These are phyloP conservation scores for Brettanomyces anomalus DNA, from an alignment of 805 yeast genomes.

Conservation along the genomic window DNA sequence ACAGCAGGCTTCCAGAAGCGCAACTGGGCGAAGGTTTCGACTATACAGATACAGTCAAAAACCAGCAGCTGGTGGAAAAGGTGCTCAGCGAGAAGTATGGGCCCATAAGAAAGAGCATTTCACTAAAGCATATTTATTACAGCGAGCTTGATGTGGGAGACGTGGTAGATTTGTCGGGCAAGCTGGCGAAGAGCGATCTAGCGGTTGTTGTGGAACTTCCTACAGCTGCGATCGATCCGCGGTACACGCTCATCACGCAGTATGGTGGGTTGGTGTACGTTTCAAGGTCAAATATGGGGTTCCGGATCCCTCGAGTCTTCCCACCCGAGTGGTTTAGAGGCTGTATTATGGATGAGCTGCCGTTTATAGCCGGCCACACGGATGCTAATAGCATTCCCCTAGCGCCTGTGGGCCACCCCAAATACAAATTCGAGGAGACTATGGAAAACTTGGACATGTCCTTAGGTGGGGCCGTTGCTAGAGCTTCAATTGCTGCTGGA, in stretches of 20 bases:
- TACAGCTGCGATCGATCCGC: slow-evolving; percentile 34
- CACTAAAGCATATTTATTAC: slow-evolving; percentile 16
- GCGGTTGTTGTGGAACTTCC: slow-evolving; percentile 52
- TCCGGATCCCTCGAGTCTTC: slow-evolving; percentile 48
- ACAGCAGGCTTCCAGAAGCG: slow-evolving; percentile 5
- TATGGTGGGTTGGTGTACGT: slow-evolving; percentile 50
- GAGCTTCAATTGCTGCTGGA: slow-evolving; percentile 8
- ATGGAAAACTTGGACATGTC: slow-evolving; percentile 16
- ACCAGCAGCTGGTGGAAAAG: slow-evolving; percentile 6
- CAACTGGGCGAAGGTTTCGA: slow-evolving; percentile 10
- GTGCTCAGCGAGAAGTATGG: slow-evolving; percentile 14
- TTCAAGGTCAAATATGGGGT: slow-evolving; percentile 33
- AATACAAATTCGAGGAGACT: slow-evolving; percentile 23
- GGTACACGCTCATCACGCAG: slow-evolving; percentile 47
- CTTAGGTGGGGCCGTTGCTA: slow-evolving; percentile 21
- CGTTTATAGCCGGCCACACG: slow-evolving; percentile 7
- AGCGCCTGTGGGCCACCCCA: slow-evolving; percentile 25
- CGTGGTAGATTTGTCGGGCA: slow-evolving; percentile 42
- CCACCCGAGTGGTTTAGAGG: slow-evolving; percentile 29
- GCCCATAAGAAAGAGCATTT: slow-evolving; percentile 3
- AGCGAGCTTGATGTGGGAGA: slow-evolving; percentile 45
- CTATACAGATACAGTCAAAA: slow-evolving; percentile 12
- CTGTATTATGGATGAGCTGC: slow-evolving; percentile 21
- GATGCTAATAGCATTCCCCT: slow-evolving; percentile 6
- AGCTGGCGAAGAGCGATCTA: slow-evolving; percentile 34